Conservation (phyloP, 1,139 yeast species). For the Nakaseomyces nivariensis region DNA sequence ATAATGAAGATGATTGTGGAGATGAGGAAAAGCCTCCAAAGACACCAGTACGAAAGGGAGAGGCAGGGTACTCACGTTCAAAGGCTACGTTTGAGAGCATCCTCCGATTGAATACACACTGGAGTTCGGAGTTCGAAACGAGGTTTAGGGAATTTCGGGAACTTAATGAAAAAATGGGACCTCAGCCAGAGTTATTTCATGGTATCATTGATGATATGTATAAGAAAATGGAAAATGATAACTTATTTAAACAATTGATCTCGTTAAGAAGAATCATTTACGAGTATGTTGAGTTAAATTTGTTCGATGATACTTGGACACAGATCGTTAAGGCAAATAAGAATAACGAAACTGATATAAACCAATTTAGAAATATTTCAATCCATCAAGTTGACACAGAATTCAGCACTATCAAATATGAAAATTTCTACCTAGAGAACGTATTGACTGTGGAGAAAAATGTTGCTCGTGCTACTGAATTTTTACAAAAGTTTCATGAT, state of each 20-base stretch:
- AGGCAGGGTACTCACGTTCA: background rate
- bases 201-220: slow-evolving; percentile 10
- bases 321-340: slow-evolving; percentile 9
- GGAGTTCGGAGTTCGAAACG: slow-evolving; percentile 20
- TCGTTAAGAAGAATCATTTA: slow-evolving; percentile 50
- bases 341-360: slow-evolving; percentile 11
- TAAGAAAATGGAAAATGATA: slow-evolving; percentile 14
- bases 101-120: slow-evolving; percentile 19
- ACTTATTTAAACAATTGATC: slow-evolving; percentile 32
- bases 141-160: slow-evolving; percentile 24
- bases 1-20: background rate
- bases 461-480: slow-evolving; percentile 43
- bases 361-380: slow-evolving; percentile 44
- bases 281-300: slow-evolving; percentile 58
- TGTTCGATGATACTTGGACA: slow-evolving; percentile 52
- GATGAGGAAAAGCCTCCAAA: slow-evolving; percentile 6
- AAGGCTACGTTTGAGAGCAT: slow-evolving; percentile 14
- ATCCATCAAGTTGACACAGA: slow-evolving; percentile 62
- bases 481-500: slow-evolving; percentile 42
- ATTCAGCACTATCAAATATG: slow-evolving; percentile 32
- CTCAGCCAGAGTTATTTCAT: slow-evolving; percentile 15
- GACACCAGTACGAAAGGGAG: slow-evolving; percentile 3
- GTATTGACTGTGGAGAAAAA: slow-evolving; percentile 35
- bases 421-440: slow-evolving; percentile 26
- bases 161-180: slow-evolving; percentile 4